These are phyloP conservation scores for Globisporangium middletonii DNA, from an alignment of 352 stramenopile species.

Conservation along the genomic window DNA sequence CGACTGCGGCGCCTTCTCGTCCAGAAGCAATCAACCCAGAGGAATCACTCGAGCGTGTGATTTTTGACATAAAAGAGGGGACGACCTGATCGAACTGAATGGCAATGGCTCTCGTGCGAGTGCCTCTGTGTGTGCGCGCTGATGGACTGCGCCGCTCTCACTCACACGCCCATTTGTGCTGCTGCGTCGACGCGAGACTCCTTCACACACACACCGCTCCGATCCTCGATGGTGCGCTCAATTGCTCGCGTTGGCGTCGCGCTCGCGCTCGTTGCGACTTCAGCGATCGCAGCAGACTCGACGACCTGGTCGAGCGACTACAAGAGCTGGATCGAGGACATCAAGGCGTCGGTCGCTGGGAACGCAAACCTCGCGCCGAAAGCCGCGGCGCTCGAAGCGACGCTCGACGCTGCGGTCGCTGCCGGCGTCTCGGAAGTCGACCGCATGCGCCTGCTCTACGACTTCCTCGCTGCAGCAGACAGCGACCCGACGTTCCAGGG, in stretches of 20 bases:
- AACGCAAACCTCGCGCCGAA: slow-evolving; percentile 4
- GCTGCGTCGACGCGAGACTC: no score
- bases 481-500: slow-evolving; percentile 8
- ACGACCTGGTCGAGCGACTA: slow-evolving; percentile 7
- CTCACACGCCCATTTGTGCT: no score
- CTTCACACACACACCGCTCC: not conserved
- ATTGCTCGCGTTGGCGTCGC: slow-evolving; percentile 1
- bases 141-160: no score
- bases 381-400: slow-evolving; percentile 3
- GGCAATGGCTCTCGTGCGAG: no score
- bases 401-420: slow-evolving; percentile 7
- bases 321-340: slow-evolving; percentile 10
- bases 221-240: not conserved
- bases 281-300: not conserved
- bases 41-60: no score
- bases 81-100: no score
- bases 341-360: slow-evolving; percentile 5
- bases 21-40: no score
- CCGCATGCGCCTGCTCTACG: slow-evolving; percentile 12
- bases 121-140: no score
- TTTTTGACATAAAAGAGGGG: no score
- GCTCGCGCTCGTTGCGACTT: slow-evolving; percentile 2
- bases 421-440: slow-evolving; percentile 6
- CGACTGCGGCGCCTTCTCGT: no score
- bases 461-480: slow-evolving; percentile 6